Evolutionary conservation across 495 filamentous ascomycete genomes (phyloP).

Genomic region (Cryomyces minteri): DNA sequence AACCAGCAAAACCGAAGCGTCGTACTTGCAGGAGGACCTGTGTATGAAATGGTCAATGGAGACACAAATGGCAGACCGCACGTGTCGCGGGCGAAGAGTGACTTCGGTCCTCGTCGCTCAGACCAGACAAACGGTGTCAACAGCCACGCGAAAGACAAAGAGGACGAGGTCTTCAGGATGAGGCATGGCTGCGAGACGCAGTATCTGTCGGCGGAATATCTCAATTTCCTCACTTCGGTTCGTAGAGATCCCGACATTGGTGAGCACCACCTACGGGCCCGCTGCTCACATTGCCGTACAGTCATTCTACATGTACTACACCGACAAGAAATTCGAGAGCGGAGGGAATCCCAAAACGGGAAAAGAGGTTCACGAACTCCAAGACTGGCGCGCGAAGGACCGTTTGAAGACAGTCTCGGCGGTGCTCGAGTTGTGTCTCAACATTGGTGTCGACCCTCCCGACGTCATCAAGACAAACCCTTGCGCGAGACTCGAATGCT

Average conservation of each 20-base stretch:
- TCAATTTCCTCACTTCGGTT: slow-evolving; percentile 39
- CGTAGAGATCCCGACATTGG: slow-evolving; percentile 3
- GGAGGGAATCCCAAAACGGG: slow-evolving; percentile 70
- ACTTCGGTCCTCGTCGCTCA: slow-evolving; percentile 32
- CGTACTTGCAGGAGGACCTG: too few species aligned
- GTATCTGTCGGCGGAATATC: slow-evolving; percentile 38
- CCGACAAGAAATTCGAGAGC: slow-evolving; percentile 94
- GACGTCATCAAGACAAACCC: slow-evolving; percentile 91
- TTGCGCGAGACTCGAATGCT: slow-evolving; percentile 84
- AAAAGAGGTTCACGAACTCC: slow-evolving; percentile 38
- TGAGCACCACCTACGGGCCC: not conserved
- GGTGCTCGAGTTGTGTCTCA: slow-evolving; percentile 82
- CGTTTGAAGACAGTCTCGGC: slow-evolving; percentile 92
- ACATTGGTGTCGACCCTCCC: slow-evolving; percentile 93
- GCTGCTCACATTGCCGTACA: slow-evolving; percentile 17
- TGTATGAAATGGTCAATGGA: too few species aligned
- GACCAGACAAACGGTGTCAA: too few species aligned
- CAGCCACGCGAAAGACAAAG: not conserved
- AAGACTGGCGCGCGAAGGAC: slow-evolving; percentile 96
- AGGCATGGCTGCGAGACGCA: slow-evolving; percentile 46
- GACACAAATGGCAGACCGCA: slow-evolving; percentile 23
- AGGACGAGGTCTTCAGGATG: slow-evolving; percentile 21
- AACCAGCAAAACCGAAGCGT: too few species aligned
- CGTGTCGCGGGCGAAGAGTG: slow-evolving; percentile 52
- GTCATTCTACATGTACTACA: slow-evolving; percentile 98